Evolutionary conservation across 306 rosid genomes (phyloP).

Genomic region (Sindora glabra): DNA sequence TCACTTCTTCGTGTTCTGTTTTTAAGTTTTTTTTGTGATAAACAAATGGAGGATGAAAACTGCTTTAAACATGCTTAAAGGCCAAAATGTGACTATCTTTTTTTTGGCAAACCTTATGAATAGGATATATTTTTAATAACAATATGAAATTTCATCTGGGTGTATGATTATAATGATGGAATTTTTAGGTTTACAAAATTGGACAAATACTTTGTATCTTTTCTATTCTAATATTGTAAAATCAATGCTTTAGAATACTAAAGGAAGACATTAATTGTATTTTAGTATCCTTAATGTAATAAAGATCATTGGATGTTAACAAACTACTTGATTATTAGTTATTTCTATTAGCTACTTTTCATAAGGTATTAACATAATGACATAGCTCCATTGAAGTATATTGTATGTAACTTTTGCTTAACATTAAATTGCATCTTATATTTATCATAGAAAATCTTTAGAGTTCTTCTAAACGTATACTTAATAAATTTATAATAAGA

Average conservation of each 20-base stretch:
- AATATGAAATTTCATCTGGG: conserved; percentile 2
- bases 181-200: conserved; percentile 49
- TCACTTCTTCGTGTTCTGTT: conserved; percentile 19
- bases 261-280: conserved; percentile 39
- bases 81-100: conserved; percentile 77
- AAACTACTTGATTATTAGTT: too few species aligned
- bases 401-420: too few species aligned
- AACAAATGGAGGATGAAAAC: conserved; percentile 62
- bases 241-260: conserved; percentile 56
- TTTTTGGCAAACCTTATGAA: conserved; percentile 52
- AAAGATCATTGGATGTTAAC: too few species aligned
- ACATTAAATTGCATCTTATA: too few species aligned
- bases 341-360: too few species aligned
- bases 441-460: too few species aligned
- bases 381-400: conserved; percentile 34
- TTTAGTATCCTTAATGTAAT: too few species aligned
- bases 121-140: background rate
- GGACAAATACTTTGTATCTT: conserved; percentile 88
- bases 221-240: conserved; percentile 63
- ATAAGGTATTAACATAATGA: background rate
- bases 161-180: background rate
- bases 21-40: too few species aligned
- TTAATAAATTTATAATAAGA: too few species aligned
- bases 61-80: conserved; percentile 53
- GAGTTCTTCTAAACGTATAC: too few species aligned